phyloP scores from a whole-genome alignment of 139 green algal species.

The Chlamydomonas asymmetrica region DNA sequence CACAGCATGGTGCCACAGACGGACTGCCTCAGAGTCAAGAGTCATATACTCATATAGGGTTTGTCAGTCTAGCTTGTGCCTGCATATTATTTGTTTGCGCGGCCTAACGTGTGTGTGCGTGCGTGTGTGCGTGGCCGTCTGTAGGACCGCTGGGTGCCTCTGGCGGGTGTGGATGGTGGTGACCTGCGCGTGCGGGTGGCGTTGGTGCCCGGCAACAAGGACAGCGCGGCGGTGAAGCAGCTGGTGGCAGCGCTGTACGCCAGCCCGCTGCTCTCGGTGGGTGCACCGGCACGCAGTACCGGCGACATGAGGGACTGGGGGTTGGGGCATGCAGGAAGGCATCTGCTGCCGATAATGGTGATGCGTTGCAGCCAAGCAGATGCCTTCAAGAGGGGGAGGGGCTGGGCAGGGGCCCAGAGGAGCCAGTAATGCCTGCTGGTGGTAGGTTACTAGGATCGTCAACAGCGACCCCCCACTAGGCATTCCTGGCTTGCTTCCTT shows the following conservation, averaged over 20 bases:
- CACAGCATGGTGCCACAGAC: not conserved
- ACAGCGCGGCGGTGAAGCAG: conserved; percentile 27
- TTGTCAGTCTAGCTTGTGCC: not conserved
- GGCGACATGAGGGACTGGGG: conserved; percentile 17
- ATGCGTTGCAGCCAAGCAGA: no score
- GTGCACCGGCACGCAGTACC: no score
- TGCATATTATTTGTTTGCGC: not conserved
- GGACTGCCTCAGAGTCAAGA: not conserved
- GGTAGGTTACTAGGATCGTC: no score
- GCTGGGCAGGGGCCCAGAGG: no score
- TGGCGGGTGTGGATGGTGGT: conserved; percentile 34
- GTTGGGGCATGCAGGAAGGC: not conserved
- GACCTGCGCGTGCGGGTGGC: conserved; percentile 46
- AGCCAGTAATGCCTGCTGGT: no score
- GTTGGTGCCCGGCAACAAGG: conserved; percentile 27
- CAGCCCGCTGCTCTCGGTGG: no score
- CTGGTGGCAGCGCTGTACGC: conserved; percentile 31
- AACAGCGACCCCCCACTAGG: no score
- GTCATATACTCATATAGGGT: not conserved
- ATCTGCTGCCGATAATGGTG: no score
- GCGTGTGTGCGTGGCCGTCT: no score
- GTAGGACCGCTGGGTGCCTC: conserved; percentile 51
- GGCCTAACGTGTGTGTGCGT: no score
- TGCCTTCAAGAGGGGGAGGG: no score
- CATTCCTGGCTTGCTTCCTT: no score